Percentiles rank a stretch among this genome's conserved stretches.
Conservation (phyloP, 768 basidiomycete genomes). For the Xanthoconium purpureum region DNA sequence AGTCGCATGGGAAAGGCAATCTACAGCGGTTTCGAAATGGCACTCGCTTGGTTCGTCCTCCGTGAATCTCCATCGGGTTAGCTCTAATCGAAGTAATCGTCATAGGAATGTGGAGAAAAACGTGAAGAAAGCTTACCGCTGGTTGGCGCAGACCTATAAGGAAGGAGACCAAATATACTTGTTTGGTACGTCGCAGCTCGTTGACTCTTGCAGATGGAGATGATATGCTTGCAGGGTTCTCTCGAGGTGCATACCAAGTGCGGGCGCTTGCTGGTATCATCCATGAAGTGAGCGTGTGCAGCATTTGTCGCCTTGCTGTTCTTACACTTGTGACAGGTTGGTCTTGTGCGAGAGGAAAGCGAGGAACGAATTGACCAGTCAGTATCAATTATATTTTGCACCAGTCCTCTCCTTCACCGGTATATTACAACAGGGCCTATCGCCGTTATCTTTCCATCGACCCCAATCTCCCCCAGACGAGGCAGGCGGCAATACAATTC, state of each 20-base stretch:
- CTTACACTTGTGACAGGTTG: neutral
- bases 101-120: constrained; percentile 7
- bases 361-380: neutral
- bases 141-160: neutral
- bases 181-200: constrained; percentile 29
- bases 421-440: too few species aligned
- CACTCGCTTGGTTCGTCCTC: constrained; percentile 4
- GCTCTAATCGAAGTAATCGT: too few species aligned
- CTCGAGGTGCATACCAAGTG: too few species aligned
- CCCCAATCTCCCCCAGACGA: constrained; percentile 14
- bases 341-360: neutral
- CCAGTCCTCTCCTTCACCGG: neutral
- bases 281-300: constrained; percentile 17
- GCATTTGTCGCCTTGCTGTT: neutral
- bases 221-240: constrained; percentile 28
- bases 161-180: constrained; percentile 29
- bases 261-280: constrained; percentile 39
- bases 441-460: constrained; percentile 25
- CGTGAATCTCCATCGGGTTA: neutral
- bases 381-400: neutral
- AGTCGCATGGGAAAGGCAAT: neutral
- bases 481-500: constrained; percentile 18
- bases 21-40: neutral
- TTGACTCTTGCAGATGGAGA: neutral
- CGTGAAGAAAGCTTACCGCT: constrained; percentile 1